phyloP scores from a whole-genome alignment of 495 filamentous ascomycete species.

The Neohortaea acidophila region DNA sequence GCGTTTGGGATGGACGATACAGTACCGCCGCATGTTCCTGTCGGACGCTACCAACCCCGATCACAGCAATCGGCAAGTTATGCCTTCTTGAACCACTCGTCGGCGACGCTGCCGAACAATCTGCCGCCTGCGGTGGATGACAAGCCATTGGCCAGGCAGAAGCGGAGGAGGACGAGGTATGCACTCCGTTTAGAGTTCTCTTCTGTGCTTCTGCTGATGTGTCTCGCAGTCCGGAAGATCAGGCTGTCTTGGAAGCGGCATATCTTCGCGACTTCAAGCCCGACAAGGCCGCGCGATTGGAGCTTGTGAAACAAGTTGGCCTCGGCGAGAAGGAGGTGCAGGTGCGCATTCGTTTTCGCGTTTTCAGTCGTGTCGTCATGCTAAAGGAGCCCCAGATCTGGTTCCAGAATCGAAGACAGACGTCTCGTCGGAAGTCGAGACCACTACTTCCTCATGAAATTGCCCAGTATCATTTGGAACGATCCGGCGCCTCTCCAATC shows the following conservation, averaged over 20 bases:
- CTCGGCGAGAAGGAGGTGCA: conserved; percentile 97
- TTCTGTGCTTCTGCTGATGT: conserved; percentile 9
- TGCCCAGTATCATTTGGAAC: conserved; percentile 15
- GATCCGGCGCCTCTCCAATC: neutral
- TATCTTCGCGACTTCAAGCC: conserved; percentile 79
- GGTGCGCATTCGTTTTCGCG: conserved; percentile 40
- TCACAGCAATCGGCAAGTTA: no score
- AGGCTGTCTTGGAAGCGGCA: conserved; percentile 76
- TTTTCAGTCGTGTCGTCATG: conserved; percentile 11
- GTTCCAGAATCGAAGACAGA: conserved; percentile 97
- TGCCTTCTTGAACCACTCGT: conserved; percentile 56
- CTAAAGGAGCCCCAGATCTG: conserved; percentile 53
- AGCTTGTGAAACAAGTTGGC: conserved; percentile 69
- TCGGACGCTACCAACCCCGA: no score
- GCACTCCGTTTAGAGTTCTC: conserved; percentile 2
- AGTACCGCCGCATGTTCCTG: no score
- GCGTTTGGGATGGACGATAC: no score
- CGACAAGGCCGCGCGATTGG: conserved; percentile 73
- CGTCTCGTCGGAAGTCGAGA: conserved; percentile 76
- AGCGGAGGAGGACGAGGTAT: conserved; percentile 46
- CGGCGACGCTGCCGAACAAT: conserved; percentile 46
- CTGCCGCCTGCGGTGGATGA: conserved; percentile 52
- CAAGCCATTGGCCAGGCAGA: conserved; percentile 51
- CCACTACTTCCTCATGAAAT: conserved; percentile 72
- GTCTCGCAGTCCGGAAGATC: conserved; percentile 63